Percentiles rank a stretch among this genome's conserved stretches.
These are phyloP conservation scores for Tuber microsphaerosporum DNA, from an alignment of 495 filamentous ascomycete species.

Conservation along the genomic window DNA sequence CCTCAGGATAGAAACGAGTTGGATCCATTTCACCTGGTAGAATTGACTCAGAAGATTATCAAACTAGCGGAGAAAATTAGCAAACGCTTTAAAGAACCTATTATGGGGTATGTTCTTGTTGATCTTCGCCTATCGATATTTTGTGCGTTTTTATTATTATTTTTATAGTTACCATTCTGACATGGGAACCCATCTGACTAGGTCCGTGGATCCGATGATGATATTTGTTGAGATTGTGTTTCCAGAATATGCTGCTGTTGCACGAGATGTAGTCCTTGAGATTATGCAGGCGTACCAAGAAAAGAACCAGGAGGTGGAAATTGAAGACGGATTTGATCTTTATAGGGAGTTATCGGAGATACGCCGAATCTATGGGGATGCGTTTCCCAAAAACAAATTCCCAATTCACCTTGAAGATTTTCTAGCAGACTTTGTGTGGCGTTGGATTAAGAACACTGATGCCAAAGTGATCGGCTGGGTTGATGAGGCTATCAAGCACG, in stretches of 20 bases:
- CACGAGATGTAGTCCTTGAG: slow-evolving; percentile 67
- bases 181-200: slow-evolving; percentile 3
- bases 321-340: slow-evolving; percentile 88
- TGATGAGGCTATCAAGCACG: slow-evolving; percentile 80
- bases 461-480: slow-evolving; percentile 74
- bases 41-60: slow-evolving; percentile 76
- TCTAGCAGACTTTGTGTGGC: slow-evolving; percentile 87
- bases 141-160: background rate
- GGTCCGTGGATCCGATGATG: slow-evolving; percentile 64
- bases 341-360: slow-evolving; percentile 83
- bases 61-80: slow-evolving; percentile 76
- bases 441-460: slow-evolving; percentile 80
- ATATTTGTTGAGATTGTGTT: slow-evolving; percentile 76
- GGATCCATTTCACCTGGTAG: slow-evolving; percentile 78
- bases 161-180: slow-evolving; percentile 9
- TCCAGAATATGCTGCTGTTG: slow-evolving; percentile 82
- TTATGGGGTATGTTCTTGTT: slow-evolving; percentile 61
- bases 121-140: background rate
- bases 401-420: slow-evolving; percentile 78
- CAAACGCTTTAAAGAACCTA: slow-evolving; percentile 60
- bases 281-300: slow-evolving; percentile 66
- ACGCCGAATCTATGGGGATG: slow-evolving; percentile 64
- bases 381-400: slow-evolving; percentile 61
- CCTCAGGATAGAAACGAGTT: slow-evolving; percentile 64
- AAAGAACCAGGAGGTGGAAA: slow-evolving; percentile 63